phyloP scores from a whole-genome alignment of 2,329 filamentous ascomycete species.

The Drechslerella coelobrocha region DNA sequence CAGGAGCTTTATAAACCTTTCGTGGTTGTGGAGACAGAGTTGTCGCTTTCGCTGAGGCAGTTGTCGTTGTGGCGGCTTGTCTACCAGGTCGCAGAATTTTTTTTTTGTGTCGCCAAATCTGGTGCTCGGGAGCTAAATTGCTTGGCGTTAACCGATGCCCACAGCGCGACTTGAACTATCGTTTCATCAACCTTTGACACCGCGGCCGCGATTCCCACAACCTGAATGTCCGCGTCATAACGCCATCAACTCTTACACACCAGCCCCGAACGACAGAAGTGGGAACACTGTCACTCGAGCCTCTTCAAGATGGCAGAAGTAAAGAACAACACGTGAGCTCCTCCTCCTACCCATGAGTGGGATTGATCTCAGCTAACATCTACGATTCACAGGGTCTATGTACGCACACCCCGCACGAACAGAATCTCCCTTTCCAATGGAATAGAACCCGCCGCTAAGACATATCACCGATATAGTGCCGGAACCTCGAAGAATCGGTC shows the following conservation, averaged over 20 bases:
- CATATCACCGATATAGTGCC: conserved; percentile 58
- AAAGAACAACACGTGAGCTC: conserved; percentile 40
- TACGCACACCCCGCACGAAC: conserved; percentile 26
- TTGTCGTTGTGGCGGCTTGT: not conserved
- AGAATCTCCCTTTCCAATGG: not conserved
- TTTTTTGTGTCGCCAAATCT: conserved; percentile 34
- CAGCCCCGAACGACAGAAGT: not conserved
- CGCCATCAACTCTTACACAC: not conserved
- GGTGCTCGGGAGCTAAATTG: conserved; percentile 30
- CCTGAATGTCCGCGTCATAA: conserved; percentile 24
- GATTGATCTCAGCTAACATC: conserved; percentile 27
- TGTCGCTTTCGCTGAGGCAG: conserved; percentile 2
- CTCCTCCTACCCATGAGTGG: not conserved
- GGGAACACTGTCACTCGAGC: not conserved
- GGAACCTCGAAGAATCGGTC: conserved; percentile 90
- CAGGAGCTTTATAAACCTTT: not conserved
- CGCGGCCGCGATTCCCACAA: not conserved
- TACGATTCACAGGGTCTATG: conserved; percentile 45
- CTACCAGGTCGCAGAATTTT: conserved; percentile 42
- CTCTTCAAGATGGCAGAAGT: conserved; percentile 35
- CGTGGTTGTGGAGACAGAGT: not conserved
- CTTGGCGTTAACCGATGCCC: conserved; percentile 30
- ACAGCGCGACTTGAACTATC: conserved; percentile 17
- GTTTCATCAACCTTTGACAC: conserved; percentile 13
- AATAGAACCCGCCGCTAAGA: conserved; percentile 55